Conservation (phyloP, 495 filamentous ascomycete species). For the Sporormia fimetaria region DNA sequence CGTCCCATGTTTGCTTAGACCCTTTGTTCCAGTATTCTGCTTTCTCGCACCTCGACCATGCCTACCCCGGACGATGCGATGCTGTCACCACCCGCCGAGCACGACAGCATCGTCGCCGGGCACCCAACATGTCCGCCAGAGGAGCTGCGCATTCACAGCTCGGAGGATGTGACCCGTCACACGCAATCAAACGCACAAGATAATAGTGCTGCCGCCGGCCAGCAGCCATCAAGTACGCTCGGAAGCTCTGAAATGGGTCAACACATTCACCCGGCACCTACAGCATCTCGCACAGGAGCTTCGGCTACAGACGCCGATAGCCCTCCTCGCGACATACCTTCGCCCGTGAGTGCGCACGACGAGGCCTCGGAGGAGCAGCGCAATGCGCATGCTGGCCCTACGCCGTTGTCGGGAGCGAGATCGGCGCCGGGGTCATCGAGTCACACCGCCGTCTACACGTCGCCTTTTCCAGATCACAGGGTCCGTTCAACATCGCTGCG, state of each 20-base stretch:
- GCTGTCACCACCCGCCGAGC: constrained; percentile 36
- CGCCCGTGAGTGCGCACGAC: constrained; percentile 28
- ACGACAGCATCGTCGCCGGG: constrained; percentile 37
- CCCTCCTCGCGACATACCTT: constrained; percentile 27
- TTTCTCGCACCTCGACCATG: constrained; percentile 38
- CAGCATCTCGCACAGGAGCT: constrained; percentile 9
- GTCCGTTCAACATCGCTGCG: constrained; percentile 16
- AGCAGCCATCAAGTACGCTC: too few relatives aligned
- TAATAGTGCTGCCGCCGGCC: constrained; percentile 8
- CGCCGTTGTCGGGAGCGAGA: constrained; percentile 13
- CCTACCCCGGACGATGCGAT: constrained; percentile 46
- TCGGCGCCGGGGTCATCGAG: constrained; percentile 12
- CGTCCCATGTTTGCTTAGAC: constrained; percentile 20
- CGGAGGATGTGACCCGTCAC: constrained; percentile 1
- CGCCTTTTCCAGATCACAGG: constrained; percentile 20
- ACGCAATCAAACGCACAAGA: neutral
- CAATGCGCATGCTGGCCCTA: constrained; percentile 6
- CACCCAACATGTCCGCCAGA: constrained; percentile 52
- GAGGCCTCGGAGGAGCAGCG: constrained; percentile 22
- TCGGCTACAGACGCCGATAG: constrained; percentile 24
- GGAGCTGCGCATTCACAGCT: constrained; percentile 22
- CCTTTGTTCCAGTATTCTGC: constrained; percentile 15
- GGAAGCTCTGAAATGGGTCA: too few relatives aligned
- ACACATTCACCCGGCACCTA: too few relatives aligned
- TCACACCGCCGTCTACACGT: constrained; percentile 11